phyloP scores from a whole-genome alignment of 768 basidiomycete genomes.

The Mrakia frigida region DNA sequence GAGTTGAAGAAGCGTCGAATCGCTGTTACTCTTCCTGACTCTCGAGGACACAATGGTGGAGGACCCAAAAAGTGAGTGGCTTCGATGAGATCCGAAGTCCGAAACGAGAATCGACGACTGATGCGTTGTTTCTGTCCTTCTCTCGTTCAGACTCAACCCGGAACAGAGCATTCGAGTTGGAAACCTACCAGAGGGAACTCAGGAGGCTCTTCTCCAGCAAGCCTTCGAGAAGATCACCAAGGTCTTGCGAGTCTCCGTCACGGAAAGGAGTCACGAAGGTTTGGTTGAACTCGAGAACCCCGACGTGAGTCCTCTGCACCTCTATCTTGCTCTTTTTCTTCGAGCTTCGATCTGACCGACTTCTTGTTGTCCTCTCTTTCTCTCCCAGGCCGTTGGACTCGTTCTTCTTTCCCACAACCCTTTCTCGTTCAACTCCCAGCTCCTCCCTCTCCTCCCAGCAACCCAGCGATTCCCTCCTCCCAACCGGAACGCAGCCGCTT shows the following conservation, averaged over 20 bases:
- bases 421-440: neutral
- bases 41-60: conserved; percentile 51
- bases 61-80: conserved; percentile 34
- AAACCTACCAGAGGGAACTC: conserved; percentile 67
- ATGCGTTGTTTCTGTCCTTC: neutral
- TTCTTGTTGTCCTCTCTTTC: neutral
- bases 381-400: conserved; percentile 70
- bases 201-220: conserved; percentile 91
- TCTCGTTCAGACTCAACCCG: conserved; percentile 51
- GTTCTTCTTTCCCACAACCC: conserved; percentile 54
- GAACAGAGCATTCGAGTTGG: conserved; percentile 69
- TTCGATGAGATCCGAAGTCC: neutral
- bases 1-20: conserved; percentile 87
- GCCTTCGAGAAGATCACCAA: conserved; percentile 67
- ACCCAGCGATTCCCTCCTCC: conserved; percentile 18
- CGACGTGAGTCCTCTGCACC: conserved; percentile 43
- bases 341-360: neutral
- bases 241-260: conserved; percentile 65
- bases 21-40: conserved; percentile 78
- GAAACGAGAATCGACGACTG: neutral
- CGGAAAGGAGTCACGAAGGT: conserved; percentile 53
- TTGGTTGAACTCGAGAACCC: conserved; percentile 46
- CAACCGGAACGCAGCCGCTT: neutral
- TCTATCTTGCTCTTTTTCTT: neutral
- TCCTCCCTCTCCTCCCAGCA: conserved; percentile 12